phyloP scores from a whole-genome alignment of 306 rosid genomes.

The Casuarina glauca region DNA sequence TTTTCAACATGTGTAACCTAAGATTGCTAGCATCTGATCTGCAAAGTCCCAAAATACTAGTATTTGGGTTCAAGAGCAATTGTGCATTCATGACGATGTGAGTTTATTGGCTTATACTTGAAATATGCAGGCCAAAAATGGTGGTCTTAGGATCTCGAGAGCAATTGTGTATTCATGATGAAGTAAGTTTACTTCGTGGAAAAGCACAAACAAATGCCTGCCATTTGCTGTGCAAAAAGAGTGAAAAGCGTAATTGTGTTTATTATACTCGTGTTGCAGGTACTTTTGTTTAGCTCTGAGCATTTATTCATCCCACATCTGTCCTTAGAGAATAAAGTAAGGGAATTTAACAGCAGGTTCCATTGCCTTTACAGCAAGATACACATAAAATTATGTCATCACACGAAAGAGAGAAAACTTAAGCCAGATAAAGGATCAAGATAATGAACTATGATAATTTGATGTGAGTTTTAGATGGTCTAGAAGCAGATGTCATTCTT shows the following conservation, averaged over 20 bases:
- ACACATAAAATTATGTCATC: not conserved
- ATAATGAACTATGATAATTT: not conserved
- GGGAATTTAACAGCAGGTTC: not conserved
- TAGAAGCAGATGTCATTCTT: slow-evolving; percentile 13
- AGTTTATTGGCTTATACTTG: slow-evolving; percentile 34
- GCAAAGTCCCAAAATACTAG: too few species aligned
- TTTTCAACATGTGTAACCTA: too few species aligned
- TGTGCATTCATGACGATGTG: slow-evolving; percentile 82
- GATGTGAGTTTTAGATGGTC: not conserved
- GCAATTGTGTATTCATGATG: slow-evolving; percentile 88
- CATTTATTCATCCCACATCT: not conserved
- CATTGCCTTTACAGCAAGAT: not conserved
- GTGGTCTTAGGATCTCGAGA: slow-evolving; percentile 90
- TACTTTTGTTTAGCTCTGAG: slow-evolving; percentile 27
- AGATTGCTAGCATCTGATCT: too few species aligned
- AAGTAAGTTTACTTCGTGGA: slow-evolving; percentile 75
- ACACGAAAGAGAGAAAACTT: not conserved
- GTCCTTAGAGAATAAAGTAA: not conserved
- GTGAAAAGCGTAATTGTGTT: slow-evolving; percentile 47
- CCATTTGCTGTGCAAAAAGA: slow-evolving; percentile 55
- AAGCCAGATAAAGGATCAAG: slow-evolving; percentile 1
- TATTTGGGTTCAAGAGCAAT: slow-evolving; percentile 86
- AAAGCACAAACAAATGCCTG: slow-evolving; percentile 82
- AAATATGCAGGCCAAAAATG: slow-evolving; percentile 82
- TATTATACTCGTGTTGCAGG: slow-evolving; percentile 55